Base-by-base conservation (phyloP, 2,329 filamentous ascomycete genomes). In the Coleophoma cylindrospora region DNA sequence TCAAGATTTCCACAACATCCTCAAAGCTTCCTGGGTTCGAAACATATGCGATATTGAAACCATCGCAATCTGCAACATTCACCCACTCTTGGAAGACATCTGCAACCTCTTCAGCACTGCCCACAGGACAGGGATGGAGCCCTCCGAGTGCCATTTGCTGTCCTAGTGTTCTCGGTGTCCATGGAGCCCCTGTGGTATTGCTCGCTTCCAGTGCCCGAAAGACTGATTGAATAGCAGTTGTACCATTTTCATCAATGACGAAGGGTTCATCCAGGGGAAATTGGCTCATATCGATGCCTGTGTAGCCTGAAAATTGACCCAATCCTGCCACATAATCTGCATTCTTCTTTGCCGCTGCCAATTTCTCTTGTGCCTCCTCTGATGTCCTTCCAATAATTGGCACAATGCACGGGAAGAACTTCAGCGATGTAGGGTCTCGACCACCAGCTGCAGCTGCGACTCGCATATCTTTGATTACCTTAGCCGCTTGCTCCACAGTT, bases 31-130 rank as follows among this genome's bases (percentile, higher is more conserved):
- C 76, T 0, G 83, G 84, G 9, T 19, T 43, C 17, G 10, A 34
- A 40, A 49, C 32, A 52, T 50, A 86, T 3, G 80, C 80, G 63
- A 89, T 76, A 60, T 89, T 89, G 67, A 90, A 90, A 0, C 86
- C 85, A 59, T 89, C 85, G 1, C 89, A 76, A 54, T 87, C 86
- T 0, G 82, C 83, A 62, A 87, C 83, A 8, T 71, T 60, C 0
- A 87, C 71, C 86, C 86, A 89, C 1, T 71, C 67, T 65, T 89
- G 81, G 51, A 90, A 73, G 36, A 77, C 74, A 61, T 89, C 84
- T 0, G 83, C 86, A 1, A 89, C 83, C 55, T 81, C 77, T 14
- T 73, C 80, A n/a, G 56, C 45, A 10, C 47, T 58, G 3, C 76
- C 76, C 13, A 79, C 66, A 1, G 65, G 64, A 8, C 76, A 69